Evolutionary conservation across 768 basidiomycete species (phyloP), one percentile per base, ranked within the genome.

Genomic region (Serendipita sp.): DNA sequence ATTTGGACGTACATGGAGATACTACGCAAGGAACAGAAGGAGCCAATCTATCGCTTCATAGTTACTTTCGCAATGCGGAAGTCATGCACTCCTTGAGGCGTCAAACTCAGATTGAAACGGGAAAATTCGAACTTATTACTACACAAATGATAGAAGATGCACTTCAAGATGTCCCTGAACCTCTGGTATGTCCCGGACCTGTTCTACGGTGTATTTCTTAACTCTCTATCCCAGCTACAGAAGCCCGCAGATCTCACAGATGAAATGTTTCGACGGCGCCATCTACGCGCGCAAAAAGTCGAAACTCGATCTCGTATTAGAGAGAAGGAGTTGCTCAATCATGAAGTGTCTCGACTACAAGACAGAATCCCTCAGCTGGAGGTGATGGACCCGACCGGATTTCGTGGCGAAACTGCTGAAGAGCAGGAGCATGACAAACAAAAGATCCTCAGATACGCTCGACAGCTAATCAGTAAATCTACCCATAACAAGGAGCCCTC

Each of bases 351-450:
- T 28, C 56, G 36, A 30, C 56, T 60, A 11, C 23, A 36, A 30
- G 56, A 32, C 35, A 23, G 56, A 8, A 28, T 60, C 35, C 10
- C 56, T 30, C 30, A 60, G 35, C 56, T 60, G 28, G 30, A 60
- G n/a, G 30, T 10, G 28, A 32, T 60, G 56, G 56, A 60, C n/a
- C 16, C 28, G 8, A 30, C 11, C 36, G 34, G 34, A 4, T 60
- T 60, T 18, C 56, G 56, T 4, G 56, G 56, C 10, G 56, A 60
- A 23, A 60, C 56, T n/a, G 23, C 13, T 32, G 56, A 60, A n/a
- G 56, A 60, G 56, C 56, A 60, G 56, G 56, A 32, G 35, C 23
- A 32, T 28, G 56, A 60, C 36, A 60, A 38, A 30, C 56, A 60
- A 60, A 60, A 60, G 36, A 60, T 60, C n/a, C 48, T 51, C n/a